Base-by-base conservation (phyloP, 192 early-diverging fungal genomes). In the Coemansia sp. region DNA sequence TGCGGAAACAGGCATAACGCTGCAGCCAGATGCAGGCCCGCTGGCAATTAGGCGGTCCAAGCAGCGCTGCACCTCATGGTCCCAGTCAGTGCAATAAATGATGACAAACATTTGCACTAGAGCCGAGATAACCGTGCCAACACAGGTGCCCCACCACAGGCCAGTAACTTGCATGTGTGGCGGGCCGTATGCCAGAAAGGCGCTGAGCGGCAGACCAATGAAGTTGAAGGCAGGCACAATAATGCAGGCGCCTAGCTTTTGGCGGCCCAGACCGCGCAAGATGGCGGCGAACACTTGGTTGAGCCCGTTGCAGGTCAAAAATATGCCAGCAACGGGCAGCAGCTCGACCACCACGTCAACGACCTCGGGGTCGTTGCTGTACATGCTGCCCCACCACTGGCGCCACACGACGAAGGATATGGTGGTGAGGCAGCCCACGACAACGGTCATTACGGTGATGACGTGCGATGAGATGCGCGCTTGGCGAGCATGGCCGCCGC, bases 361-460 rank as follows among this genome's bases (percentile, higher is more conserved):
- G 59, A 93, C 82, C 9, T 97, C 91, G 0, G 85, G 84, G 70
- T 96, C 91, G 44, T 85, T 69, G 25, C 89, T 90, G 70, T 91
- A 92, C 32, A 92, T 51, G 32, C 32, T 61, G 5, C 85, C 84
- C 84, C 84, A 85, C 84, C 74, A 74, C 41, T 62, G 32, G 41
- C 73, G 66, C 21, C 74, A 55, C 11, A 55, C 51, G 27, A 55
- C 51, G 27, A 55, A 55, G 27, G 51, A 55, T 29, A 55, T 15
- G 51, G 51, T 55, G 51, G 51, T 55, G 4, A 37, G 51, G 12
- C 51, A 27, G 25, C 51, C 69, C 1, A 46, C 36, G 27, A 82
- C 53, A 5, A 59, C 68, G 12, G 66, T 48, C 19, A 63, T 27
- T 14, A 80, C 63, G 2, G 73, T 71, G 11, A 60, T 41, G 27